Conservation (phyloP, 1,139 yeast species). For the Blastobotrys apis region DNA sequence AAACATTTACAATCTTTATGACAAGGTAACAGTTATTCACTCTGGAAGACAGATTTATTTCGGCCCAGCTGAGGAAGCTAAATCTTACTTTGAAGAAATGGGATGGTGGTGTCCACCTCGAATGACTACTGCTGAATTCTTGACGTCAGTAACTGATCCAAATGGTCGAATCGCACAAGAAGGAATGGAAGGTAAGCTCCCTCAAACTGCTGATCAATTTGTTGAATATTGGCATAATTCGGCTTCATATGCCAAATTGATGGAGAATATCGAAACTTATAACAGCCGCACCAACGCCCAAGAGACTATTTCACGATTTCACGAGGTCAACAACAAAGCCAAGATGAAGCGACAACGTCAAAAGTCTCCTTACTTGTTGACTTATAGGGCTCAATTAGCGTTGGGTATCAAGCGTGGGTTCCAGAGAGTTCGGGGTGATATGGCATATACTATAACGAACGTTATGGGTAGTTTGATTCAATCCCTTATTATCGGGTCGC, state of each 20-base stretch:
- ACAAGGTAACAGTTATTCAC: conserved; percentile 59
- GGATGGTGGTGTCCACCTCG: conserved; percentile 59
- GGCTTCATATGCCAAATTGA: conserved; percentile 39
- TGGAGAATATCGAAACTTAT: conserved; percentile 17
- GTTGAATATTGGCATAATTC: conserved; percentile 51
- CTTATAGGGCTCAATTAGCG: conserved; percentile 35
- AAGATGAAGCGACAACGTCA: conserved; percentile 26
- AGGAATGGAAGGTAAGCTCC: conserved; percentile 51
- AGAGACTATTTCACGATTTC: conserved; percentile 16
- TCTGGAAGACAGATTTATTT: conserved; percentile 56
- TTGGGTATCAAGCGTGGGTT: conserved; percentile 44
- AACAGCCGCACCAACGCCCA: neutral
- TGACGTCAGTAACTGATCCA: conserved; percentile 66
- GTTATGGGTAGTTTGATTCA: conserved; percentile 48
- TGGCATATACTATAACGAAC: conserved; percentile 46
- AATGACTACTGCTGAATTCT: conserved; percentile 61
- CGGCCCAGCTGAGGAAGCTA: conserved; percentile 52
- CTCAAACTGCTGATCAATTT: conserved; percentile 55
- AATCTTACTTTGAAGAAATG: conserved; percentile 53
- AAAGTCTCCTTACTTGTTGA: conserved; percentile 36
- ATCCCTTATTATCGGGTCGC: conserved; percentile 51
- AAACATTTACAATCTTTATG: conserved; percentile 56
- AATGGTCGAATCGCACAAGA: conserved; percentile 42
- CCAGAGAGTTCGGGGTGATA: conserved; percentile 52
- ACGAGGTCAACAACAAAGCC: conserved; percentile 33